Percentiles rank a stretch among this genome's conserved stretches.
Evolutionary conservation across 306 rosid genomes (phyloP).

Genomic region (Phaseolus lunatus): DNA sequence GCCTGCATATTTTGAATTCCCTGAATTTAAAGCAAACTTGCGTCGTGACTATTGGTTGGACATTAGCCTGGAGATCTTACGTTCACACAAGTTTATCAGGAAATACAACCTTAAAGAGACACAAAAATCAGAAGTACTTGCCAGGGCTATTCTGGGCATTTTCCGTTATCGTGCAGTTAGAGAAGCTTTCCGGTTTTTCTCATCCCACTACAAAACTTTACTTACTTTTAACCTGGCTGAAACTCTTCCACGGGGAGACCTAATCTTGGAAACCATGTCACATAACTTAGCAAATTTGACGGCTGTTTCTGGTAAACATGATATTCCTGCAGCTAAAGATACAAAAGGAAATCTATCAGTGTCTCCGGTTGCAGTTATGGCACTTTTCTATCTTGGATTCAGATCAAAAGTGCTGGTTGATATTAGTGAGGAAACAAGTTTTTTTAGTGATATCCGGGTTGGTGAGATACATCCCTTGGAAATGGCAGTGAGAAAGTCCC

Average conservation of each 20-base stretch:
- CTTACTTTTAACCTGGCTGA: conserved; percentile 92
- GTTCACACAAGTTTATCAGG: conserved; percentile 70
- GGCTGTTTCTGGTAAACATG: conserved; percentile 51
- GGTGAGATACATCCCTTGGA: conserved; percentile 85
- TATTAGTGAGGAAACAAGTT: conserved; percentile 51
- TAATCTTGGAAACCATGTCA: conserved; percentile 76
- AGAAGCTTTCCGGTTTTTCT: conserved; percentile 71
- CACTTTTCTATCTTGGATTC: conserved; percentile 74
- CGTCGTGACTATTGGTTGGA: conserved; percentile 96
- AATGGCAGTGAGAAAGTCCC: conserved; percentile 72
- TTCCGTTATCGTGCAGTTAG: conserved; percentile 77
- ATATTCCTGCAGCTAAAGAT: conserved; percentile 57
- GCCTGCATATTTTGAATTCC: conserved; percentile 92
- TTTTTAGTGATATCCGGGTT: conserved; percentile 68
- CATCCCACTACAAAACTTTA: conserved; percentile 75
- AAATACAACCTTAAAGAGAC: conserved; percentile 65
- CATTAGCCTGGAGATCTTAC: conserved; percentile 81
- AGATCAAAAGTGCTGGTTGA: conserved; percentile 52
- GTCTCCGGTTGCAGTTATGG: conserved; percentile 63
- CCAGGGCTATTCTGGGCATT: conserved; percentile 79
- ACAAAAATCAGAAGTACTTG: conserved; percentile 77
- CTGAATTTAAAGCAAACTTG: conserved; percentile 85
- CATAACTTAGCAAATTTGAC: conserved; percentile 60
- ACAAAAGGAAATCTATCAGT: conserved; percentile 56
- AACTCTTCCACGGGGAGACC: conserved; percentile 89